Conservation (phyloP, 768 basidiomycete genomes). For the Tricholoma bakamatsutake region DNA sequence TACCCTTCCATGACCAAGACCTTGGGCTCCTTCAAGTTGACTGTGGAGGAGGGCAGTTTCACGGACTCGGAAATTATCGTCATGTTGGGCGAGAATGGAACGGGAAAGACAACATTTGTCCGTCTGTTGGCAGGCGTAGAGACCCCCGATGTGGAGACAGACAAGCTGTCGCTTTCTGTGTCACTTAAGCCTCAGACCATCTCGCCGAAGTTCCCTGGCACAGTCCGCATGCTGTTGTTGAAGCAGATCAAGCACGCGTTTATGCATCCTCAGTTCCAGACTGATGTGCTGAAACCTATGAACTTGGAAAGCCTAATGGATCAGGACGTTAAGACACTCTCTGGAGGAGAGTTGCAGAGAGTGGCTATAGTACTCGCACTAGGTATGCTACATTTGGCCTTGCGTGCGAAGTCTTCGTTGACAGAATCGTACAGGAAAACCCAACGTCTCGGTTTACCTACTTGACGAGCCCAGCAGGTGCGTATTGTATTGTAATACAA, state of each 20-base stretch:
- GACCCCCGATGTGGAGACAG: slow-evolving; percentile 77
- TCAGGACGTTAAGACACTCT: slow-evolving; percentile 96
- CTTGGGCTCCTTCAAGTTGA: slow-evolving; percentile 90
- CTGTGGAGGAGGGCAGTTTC: slow-evolving; percentile 84
- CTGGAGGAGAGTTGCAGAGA: slow-evolving; percentile 96
- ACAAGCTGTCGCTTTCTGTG: slow-evolving; percentile 78
- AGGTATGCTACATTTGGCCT: slow-evolving; percentile 35
- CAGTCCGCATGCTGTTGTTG: slow-evolving; percentile 90
- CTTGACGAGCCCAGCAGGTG: slow-evolving; percentile 90
- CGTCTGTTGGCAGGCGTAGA: slow-evolving; percentile 88
- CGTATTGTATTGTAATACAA: slow-evolving; percentile 14
- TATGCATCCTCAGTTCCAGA: slow-evolving; percentile 99
- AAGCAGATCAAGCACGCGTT: slow-evolving; percentile 94
- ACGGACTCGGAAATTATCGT: slow-evolving; percentile 99
- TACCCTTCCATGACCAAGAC: slow-evolving; percentile 99
- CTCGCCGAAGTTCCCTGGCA: slow-evolving; percentile 95
- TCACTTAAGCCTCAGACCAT: slow-evolving; percentile 98
- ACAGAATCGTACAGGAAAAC: slow-evolving; percentile 43
- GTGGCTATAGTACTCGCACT: slow-evolving; percentile 94
- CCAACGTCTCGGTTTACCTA: slow-evolving; percentile 83
- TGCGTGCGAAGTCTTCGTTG: neutral
- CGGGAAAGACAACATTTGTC: slow-evolving; percentile 98
- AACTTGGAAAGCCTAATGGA: slow-evolving; percentile 91
- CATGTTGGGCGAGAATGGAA: slow-evolving; percentile 98
- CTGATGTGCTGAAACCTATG: slow-evolving; percentile 98